Conservation (phyloP, 345 rosid species). For the Syzygium aqueum region DNA sequence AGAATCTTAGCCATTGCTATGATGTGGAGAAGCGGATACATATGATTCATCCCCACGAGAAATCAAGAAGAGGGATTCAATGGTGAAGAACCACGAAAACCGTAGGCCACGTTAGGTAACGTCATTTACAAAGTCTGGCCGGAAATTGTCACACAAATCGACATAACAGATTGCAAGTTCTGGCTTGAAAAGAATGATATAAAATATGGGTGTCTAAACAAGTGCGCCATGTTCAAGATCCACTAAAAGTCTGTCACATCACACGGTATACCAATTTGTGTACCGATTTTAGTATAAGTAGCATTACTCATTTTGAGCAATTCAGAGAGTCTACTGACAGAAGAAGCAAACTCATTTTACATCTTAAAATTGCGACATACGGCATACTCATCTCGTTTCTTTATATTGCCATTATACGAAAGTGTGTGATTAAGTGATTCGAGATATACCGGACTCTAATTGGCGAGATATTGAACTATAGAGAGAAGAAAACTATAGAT, state of each 20-base stretch:
- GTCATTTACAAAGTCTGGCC: neutral
- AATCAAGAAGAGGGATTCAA: neutral
- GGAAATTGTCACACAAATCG: neutral
- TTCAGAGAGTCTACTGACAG: neutral
- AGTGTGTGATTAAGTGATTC: neutral
- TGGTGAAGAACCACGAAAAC: neutral
- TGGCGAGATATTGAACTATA: neutral
- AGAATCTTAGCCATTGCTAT: neutral
- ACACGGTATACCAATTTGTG: neutral
- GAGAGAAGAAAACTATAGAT: neutral
- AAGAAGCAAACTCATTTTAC: neutral
- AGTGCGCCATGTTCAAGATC: neutral
- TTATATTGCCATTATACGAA: neutral
- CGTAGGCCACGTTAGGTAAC: neutral
- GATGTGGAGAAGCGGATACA: neutral
- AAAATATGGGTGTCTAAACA: neutral
- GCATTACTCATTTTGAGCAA: neutral
- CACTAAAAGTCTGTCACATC: neutral
- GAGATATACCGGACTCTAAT: neutral
- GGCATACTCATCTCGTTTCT: neutral
- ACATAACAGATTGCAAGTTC: fast-evolving
- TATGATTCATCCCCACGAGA: neutral
- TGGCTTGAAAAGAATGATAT: fast-evolving
- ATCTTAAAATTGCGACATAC: neutral
- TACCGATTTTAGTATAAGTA: neutral